Conservation (phyloP, 2,329 filamentous ascomycete species). For the Colletotrichum sp. region DNA sequence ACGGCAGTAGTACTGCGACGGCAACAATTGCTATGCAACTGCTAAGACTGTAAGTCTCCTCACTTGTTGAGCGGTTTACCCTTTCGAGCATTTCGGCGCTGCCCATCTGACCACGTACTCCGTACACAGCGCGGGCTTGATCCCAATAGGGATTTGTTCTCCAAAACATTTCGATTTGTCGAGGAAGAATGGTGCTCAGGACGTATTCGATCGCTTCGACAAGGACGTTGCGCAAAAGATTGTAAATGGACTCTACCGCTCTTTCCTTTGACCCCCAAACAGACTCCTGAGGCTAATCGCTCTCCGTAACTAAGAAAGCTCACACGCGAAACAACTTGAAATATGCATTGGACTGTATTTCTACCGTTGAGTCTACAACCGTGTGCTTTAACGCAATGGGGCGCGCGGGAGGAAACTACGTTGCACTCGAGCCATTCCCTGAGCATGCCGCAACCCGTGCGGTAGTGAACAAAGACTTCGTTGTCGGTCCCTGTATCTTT, state of each 20-base stretch:
- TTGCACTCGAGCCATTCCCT: not conserved
- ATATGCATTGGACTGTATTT: slow-evolving; percentile 41
- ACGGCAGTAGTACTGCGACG: not conserved
- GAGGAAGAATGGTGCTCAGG: not conserved
- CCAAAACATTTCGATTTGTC: not conserved
- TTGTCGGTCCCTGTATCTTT: slow-evolving; percentile 30
- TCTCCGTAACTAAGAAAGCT: not conserved
- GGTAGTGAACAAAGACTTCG: slow-evolving; percentile 28
- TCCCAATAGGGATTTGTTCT: slow-evolving; percentile 22
- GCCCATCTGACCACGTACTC: not conserved
- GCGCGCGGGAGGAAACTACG: slow-evolving; percentile 28
- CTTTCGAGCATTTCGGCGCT: not conserved
- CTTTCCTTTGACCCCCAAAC: not conserved
- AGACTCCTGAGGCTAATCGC: slow-evolving; percentile 23
- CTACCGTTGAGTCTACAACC: slow-evolving; percentile 27
- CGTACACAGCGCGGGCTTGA: slow-evolving; percentile 34
- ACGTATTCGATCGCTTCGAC: slow-evolving; percentile 38
- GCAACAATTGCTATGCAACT: not conserved
- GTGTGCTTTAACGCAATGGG: slow-evolving; percentile 29
- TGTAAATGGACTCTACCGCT: not conserved
- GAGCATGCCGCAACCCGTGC: not conserved
- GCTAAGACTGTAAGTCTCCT: slow-evolving; percentile 32
- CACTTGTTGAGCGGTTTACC: not conserved
- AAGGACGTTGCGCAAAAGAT: not conserved
- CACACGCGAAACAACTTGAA: not conserved